Conservation (phyloP, 108 stramenopile genomes). For the Skeletonema marinoi region DNA sequence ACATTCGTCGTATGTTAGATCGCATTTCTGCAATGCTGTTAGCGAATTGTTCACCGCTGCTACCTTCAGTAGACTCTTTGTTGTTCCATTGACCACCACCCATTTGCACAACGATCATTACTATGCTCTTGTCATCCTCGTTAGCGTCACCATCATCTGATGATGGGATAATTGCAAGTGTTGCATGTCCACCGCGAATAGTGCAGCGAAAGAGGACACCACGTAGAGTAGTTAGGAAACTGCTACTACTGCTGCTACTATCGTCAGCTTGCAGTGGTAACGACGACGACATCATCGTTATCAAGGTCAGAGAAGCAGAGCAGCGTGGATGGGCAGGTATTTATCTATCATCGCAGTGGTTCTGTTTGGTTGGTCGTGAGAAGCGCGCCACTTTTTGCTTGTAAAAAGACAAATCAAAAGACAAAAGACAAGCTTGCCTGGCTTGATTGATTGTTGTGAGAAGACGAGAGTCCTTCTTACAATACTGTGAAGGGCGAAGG, state of each 20-base stretch:
- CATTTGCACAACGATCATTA: constrained; percentile 3
- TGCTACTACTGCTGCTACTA: neutral
- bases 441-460: too few species aligned
- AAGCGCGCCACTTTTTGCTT: too few species aligned
- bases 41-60: neutral
- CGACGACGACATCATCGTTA: too few species aligned
- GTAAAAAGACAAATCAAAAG: too few species aligned
- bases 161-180: constrained; percentile 48
- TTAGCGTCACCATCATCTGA: neutral
- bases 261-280: too few species aligned
- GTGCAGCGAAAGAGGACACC: constrained; percentile 67
- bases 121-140: constrained; percentile 32
- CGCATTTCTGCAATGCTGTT: constrained; percentile 51
- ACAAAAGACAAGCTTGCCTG: too few species aligned
- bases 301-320: too few species aligned
- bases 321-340: too few species aligned
- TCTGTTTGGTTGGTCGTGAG: too few species aligned
- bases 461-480: too few species aligned
- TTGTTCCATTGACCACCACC: constrained; percentile 3
- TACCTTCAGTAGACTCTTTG: neutral
- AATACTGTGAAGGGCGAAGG: too few species aligned
- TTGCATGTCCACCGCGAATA: constrained; percentile 46
- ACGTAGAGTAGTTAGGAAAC: neutral
- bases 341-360: too few species aligned
- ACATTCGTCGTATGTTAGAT: constrained; percentile 58